Evolutionary conservation across 768 basidiomycete genomes (phyloP), one percentile per base, ranked within the genome.

Genomic region (Pulveroboletus sp.): DNA sequence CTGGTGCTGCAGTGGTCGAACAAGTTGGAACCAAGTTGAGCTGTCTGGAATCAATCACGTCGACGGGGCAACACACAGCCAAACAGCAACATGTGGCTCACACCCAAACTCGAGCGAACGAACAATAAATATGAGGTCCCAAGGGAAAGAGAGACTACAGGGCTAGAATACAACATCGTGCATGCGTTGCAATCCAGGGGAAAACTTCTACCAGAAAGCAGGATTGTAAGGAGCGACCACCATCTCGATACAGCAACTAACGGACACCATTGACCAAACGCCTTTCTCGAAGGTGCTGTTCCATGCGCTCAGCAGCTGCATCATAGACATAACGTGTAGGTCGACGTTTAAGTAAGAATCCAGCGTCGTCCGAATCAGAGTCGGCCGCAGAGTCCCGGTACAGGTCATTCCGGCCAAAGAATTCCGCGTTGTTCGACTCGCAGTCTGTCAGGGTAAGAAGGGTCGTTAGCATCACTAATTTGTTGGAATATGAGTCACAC

Each of bases 251-350:
- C 46, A 56, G 32, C 50, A 44, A 56, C 57, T 68, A 79, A 64
- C 78, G 76, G 46, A 79, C 73, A 21, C 76, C 77, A 56, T 77
- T 78, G 7, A 75, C 73, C 24, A 72, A 50, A 32, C 41, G 49
- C 24, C 68, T 75, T 55, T 80, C 75, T 50, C 70, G 69, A 46
- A 86, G 72, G 49, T 80, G 73, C 70, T 82, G 75, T 56, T 78
- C 72, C 46, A 81, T 81, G 54, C 88, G 79, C 66, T 95, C 92
- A 24, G 90, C 90, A 6, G 85, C 90, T 0, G 93, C 93, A 63
- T 96, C 93, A 65, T 96, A 96, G n/a, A 87, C 90, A 68, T 86
- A 93, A 13, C 78, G 78, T 24, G 81, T 75, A 3, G 81, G 79
- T 17, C 69, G 76, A 42, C 76, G 78, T 54, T 59, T 60, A 27